Evolutionary conservation across 2,329 filamentous ascomycete species (phyloP).

Genomic region (Raffaelea ambrosiae): DNA sequence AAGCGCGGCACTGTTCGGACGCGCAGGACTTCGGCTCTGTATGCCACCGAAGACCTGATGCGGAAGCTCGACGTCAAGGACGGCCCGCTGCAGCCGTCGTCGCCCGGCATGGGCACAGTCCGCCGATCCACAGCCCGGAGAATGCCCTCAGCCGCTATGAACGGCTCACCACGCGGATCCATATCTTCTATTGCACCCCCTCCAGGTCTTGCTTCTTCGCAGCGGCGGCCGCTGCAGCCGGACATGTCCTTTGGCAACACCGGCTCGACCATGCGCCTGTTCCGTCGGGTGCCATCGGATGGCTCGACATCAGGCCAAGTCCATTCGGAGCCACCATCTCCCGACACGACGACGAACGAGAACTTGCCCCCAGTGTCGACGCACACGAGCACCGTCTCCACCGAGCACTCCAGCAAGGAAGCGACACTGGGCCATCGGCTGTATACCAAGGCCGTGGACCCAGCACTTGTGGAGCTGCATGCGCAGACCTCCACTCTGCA

Average conservation of each 20-base stretch:
- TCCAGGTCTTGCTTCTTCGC: constrained; percentile 35
- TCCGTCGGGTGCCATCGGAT: constrained; percentile 75
- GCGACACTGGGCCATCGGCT: constrained; percentile 71
- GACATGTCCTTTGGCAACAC: constrained; percentile 93
- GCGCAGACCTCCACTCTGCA: constrained; percentile 60
- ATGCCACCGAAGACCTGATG: constrained; percentile 51
- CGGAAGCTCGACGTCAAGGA: constrained; percentile 54
- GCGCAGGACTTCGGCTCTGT: constrained; percentile 49
- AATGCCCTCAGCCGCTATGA: constrained; percentile 28
- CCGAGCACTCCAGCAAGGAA: constrained; percentile 64
- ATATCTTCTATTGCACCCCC: neutral
- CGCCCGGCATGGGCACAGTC: constrained; percentile 46
- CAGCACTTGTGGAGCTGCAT: constrained; percentile 74
- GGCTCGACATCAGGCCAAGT: constrained; percentile 37
- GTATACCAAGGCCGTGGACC: constrained; percentile 74
- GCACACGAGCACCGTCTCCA: constrained; percentile 32
- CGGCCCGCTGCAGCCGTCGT: constrained; percentile 47
- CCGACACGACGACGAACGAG: constrained; percentile 47
- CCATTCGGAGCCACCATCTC: constrained; percentile 21
- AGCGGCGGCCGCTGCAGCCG: constrained; percentile 73
- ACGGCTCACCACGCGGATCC: constrained; percentile 16
- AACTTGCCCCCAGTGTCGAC: constrained; percentile 41
- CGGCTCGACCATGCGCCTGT: constrained; percentile 84
- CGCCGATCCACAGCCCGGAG: constrained; percentile 49
- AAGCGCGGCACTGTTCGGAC: constrained; percentile 41